Conservation (phyloP, 2,329 filamentous ascomycete genomes). For the Colletotrichum lupini region DNA sequence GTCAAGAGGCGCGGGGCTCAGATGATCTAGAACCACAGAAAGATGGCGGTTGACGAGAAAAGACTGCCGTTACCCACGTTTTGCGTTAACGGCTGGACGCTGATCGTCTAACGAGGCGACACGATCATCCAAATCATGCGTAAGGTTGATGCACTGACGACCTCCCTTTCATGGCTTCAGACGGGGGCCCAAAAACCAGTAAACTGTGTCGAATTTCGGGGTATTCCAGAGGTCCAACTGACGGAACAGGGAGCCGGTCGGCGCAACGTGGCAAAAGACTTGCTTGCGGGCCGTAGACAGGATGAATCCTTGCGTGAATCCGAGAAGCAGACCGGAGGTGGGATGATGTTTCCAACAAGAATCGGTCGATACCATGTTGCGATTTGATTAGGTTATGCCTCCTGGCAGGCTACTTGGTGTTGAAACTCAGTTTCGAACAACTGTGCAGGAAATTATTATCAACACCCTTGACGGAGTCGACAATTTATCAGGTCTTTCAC, state of each 20-base stretch:
- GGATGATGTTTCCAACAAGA: not conserved
- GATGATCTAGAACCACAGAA: not conserved
- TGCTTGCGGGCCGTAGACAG: conserved; percentile 8
- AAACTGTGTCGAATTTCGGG: not conserved
- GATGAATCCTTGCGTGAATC: not conserved
- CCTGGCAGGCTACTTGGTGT: not conserved
- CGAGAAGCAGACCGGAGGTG: too few species aligned
- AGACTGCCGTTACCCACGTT: not conserved
- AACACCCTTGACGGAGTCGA: too few species aligned
- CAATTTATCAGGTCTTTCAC: rapidly evolving
- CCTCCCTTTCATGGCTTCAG: not conserved
- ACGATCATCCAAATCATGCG: not conserved
- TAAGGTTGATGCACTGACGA: not conserved
- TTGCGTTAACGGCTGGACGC: not conserved
- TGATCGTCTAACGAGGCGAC: not conserved
- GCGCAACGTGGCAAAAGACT: conserved; percentile 12
- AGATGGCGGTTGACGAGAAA: not conserved
- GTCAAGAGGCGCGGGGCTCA: not conserved
- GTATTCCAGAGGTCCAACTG: not conserved
- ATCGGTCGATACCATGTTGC: not conserved
- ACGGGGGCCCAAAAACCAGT: not conserved
- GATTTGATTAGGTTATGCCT: not conserved
- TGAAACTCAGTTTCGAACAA: too few species aligned
- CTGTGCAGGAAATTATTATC: too few species aligned
- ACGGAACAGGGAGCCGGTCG: not conserved